Evolutionary conservation across 1,139 yeast genomes (phyloP).

Genomic region (Geotrichum cucujoidarum): DNA sequence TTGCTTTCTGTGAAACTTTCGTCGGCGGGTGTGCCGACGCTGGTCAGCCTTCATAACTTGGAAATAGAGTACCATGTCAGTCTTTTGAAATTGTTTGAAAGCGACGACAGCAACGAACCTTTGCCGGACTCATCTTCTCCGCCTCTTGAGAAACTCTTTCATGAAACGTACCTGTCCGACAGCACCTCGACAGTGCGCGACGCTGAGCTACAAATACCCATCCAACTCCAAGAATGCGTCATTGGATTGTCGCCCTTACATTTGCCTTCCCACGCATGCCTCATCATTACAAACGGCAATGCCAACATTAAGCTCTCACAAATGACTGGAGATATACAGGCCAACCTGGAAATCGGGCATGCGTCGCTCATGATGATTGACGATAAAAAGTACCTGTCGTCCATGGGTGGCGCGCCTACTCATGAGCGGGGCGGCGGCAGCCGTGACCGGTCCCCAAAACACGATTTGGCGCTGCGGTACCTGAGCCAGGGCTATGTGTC

Average conservation of each 20-base stretch:
- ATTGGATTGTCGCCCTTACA: slow-evolving; percentile 36
- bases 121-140: not conserved
- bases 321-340: slow-evolving; percentile 26
- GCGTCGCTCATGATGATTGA: slow-evolving; percentile 32
- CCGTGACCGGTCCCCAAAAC: not conserved
- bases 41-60: slow-evolving; percentile 24
- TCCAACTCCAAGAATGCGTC: slow-evolving; percentile 28
- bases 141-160: not conserved
- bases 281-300: slow-evolving; percentile 49
- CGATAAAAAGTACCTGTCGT: slow-evolving; percentile 23
- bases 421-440: slow-evolving; percentile 6
- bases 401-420: slow-evolving; percentile 8
- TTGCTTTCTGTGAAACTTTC: slow-evolving; percentile 2
- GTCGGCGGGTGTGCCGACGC: slow-evolving; percentile 22
- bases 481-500: slow-evolving; percentile 15
- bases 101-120: slow-evolving; percentile 2
- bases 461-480: slow-evolving; percentile 11
- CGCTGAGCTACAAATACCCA: slow-evolving; percentile 20
- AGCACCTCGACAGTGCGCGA: slow-evolving; percentile 19
- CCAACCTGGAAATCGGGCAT: slow-evolving; percentile 25
- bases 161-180: slow-evolving; percentile 7
- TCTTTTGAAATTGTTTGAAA: slow-evolving; percentile 27
- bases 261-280: slow-evolving; percentile 46
- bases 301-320: slow-evolving; percentile 40
- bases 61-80: slow-evolving; percentile 31